Base-by-base conservation (phyloP, 495 filamentous ascomycete genomes). In the Penicillium egyptiacum region DNA sequence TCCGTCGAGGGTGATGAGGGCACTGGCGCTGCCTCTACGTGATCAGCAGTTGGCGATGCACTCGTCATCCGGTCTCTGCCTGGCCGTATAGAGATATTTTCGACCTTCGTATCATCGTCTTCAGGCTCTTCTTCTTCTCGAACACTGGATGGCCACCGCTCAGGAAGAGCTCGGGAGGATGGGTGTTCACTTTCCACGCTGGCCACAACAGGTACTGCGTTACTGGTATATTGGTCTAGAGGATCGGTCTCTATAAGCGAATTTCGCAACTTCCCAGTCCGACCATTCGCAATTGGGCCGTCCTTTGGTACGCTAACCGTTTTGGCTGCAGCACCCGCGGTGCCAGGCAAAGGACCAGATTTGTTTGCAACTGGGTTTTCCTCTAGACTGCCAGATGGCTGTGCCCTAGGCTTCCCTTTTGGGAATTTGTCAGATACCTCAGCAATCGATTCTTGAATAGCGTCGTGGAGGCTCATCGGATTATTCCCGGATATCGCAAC, bases 61-160 rank as follows among this genome's bases (percentile, higher is more conserved):
- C 47, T 57, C n/a, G 56, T 22, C 41, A 58, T 31, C 48, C 54
- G 55, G 12, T 44, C 41, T 37, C 58, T 39, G 14, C 41, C n/a
- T 23, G 53, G 48, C 26, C 39, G 56, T 19, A 46, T 14, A 19
- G 31, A n/a, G 9, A 57, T 41, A 53, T 48, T 8, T 30, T 55
- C 43, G n/a, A 41, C 16, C 33, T 40, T 20, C 3, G n/a, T 26
- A 9, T 22, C 43, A 2, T 26, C 20, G 11, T 73, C 67, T 54
- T 84, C 81, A 11, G 70, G 78, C 59, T 85, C 80, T 12, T 75
- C 70, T 59, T 86, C 83, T 65, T 88, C 86, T n/a, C 71, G 74
- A 4, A 88, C 82, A 12, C 82, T 75, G 1, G 85, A 86, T 2
- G 86, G 83, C 58, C 85, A 81, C 61, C 85, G 85, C 16, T 66